Evolutionary conservation across 148 eudicot genomes (phyloP), one percentile per base, ranked within the genome.

Genomic region (Hydrangea macrophylla): DNA sequence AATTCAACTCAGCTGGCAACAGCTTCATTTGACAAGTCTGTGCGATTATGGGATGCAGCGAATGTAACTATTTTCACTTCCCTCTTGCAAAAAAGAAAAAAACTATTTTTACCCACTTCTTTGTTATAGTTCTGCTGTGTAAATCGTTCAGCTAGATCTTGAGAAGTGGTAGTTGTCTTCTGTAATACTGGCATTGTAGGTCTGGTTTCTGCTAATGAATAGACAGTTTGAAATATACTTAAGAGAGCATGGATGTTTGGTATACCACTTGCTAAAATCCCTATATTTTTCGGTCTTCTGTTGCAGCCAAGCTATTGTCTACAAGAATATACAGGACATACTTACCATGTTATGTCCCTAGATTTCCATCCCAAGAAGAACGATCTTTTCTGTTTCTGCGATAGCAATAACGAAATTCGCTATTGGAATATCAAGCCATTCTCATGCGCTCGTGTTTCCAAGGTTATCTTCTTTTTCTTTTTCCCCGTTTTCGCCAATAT

Each of bases 291-390:
- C 66, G 25, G n/a, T 23, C 70, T 57, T 9, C 44, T 69, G 30
- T 73, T 92, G 88, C 98, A 92, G 98, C 98, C 96, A 24, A 78
- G 87, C 82, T 83, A 84, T 74, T 87, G 91, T 69, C 61, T 85
- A 75, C 72, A 90, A 66, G 88, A 79, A 40, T 87, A 86, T 66
- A 80, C 93, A 9, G 92, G 97, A 75, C 92, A 88, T 63, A 35
- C 73, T 71, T 77, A 86, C 11, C 91, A 85, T 78, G 83, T 94
- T 45, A 88, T 94, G 84, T 94, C 99, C 67, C 85, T 94, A 51
- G 99, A 94, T 80, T 94, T 94, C 80, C 89, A 94, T 82, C 99
- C 99, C 23, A 90, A 87, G 78, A 94, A 85, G 83, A 84, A 78
- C 55, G 92, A 87, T 75, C 81, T 94, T 33, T 88, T 94, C 75